phyloP scores from a whole-genome alignment of 108 stramenopile genomes.

The Cyclotella choctawhatcheeana region DNA sequence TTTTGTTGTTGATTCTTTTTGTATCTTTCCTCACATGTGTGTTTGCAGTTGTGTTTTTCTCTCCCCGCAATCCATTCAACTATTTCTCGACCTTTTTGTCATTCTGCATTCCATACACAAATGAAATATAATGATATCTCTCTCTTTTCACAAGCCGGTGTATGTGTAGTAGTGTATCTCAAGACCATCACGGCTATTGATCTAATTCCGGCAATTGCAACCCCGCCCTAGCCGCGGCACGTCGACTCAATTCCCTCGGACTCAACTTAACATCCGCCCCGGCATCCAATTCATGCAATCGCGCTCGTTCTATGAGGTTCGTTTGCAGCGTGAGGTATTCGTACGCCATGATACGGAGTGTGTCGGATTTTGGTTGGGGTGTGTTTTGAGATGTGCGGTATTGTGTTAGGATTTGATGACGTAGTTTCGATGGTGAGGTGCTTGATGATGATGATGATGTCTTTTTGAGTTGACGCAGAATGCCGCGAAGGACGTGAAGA shows the following conservation, averaged over 20 bases:
- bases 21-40: too few relatives aligned
- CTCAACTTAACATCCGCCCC: constrained; percentile 78
- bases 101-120: too few relatives aligned
- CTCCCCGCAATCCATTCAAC: too few relatives aligned
- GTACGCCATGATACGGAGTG: constrained; percentile 53
- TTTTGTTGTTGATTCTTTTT: too few relatives aligned
- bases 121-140: neutral
- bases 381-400: constrained; percentile 35
- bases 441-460: constrained; percentile 11
- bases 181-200: constrained; percentile 22
- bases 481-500: constrained; percentile 67
- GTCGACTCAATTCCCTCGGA: constrained; percentile 77
- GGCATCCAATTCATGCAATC: constrained; percentile 72
- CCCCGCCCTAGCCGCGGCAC: constrained; percentile 81
- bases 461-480: constrained; percentile 56
- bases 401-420: constrained; percentile 46
- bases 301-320: constrained; percentile 65
- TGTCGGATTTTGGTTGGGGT: constrained; percentile 23
- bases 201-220: constrained; percentile 67
- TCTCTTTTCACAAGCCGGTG: neutral
- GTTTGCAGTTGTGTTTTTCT: too few relatives aligned
- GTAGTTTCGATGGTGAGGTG: constrained; percentile 21
- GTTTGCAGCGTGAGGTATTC: constrained; percentile 62
- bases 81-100: too few relatives aligned
- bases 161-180: too few relatives aligned